Evolutionary conservation across 1,139 yeast species (phyloP).

Genomic region (Spathaspora jeffriesii): DNA sequence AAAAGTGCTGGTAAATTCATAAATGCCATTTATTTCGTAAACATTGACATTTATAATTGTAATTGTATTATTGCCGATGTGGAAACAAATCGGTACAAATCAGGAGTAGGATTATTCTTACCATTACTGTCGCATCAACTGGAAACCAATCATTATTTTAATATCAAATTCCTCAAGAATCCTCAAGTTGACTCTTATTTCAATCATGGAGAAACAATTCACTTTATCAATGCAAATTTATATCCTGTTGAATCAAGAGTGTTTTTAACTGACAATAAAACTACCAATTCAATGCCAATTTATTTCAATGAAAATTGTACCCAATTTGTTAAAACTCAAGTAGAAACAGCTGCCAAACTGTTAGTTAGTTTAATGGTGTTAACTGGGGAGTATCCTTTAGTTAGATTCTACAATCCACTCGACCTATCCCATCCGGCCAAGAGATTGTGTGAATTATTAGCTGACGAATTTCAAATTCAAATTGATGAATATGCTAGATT

Average conservation of each 20-base stretch:
- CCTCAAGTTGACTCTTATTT: slow-evolving; percentile 33
- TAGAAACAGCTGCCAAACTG: slow-evolving; percentile 59
- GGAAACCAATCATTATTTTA: slow-evolving; percentile 24
- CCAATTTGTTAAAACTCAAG: slow-evolving; percentile 59
- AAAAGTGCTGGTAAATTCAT: slow-evolving; percentile 30
- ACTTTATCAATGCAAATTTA: slow-evolving; percentile 27
- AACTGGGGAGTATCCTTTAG: slow-evolving; percentile 87
- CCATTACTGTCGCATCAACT: slow-evolving; percentile 26
- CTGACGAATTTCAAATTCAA: slow-evolving; percentile 67
- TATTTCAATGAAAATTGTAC: slow-evolving; percentile 71
- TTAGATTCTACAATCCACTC: slow-evolving; percentile 66
- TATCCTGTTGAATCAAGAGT: slow-evolving; percentile 41
- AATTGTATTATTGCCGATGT: slow-evolving; percentile 46
- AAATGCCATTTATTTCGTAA: slow-evolving; percentile 44
- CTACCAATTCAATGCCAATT: slow-evolving; percentile 65
- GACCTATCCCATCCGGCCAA: slow-evolving; percentile 54
- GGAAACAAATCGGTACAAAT: slow-evolving; percentile 35
- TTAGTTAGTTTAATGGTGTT: slow-evolving; percentile 73
- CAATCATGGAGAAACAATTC: slow-evolving; percentile 21
- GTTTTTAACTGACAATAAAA: slow-evolving; percentile 34
- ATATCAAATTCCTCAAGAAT: slow-evolving; percentile 29
- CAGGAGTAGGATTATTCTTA: slow-evolving; percentile 39
- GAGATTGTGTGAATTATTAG: slow-evolving; percentile 70
- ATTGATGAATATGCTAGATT: slow-evolving; percentile 75
- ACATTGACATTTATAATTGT: slow-evolving; percentile 36